Percentiles rank a stretch among this genome's conserved stretches.
Conservation (phyloP, 108 stramenopile species). For the Skeletonema potamos region DNA sequence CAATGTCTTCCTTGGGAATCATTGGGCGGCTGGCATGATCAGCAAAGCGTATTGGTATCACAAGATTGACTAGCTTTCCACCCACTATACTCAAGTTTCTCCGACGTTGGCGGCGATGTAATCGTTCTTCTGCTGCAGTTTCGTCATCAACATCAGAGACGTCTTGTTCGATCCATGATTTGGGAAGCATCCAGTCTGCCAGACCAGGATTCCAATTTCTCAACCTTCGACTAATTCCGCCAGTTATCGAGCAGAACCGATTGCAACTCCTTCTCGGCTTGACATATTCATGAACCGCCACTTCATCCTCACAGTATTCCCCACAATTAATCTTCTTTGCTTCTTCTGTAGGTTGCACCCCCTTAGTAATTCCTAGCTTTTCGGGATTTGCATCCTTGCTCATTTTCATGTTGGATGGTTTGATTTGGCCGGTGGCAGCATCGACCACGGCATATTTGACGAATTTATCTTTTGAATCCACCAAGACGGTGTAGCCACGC, state of each 20-base stretch:
- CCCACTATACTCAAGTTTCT: not conserved
- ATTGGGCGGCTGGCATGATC: conserved; percentile 8
- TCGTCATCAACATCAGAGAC: not conserved
- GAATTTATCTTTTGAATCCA: conserved; percentile 13
- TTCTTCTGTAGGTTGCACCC: conserved; percentile 1
- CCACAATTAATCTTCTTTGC: conserved; percentile 3
- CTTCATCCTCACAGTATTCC: conserved; percentile 4
- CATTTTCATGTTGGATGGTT: conserved; percentile 13
- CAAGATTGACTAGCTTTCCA: conserved; percentile 7
- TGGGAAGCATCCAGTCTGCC: not conserved
- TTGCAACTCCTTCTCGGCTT: not conserved
- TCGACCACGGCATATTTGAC: conserved; percentile 15
- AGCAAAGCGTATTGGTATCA: conserved; percentile 21
- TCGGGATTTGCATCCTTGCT: not conserved
- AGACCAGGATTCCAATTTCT: not conserved
- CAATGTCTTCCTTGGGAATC: not conserved
- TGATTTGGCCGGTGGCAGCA: conserved; percentile 1
- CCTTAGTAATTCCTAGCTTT: not conserved
- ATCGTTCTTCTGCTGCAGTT: too few relatives aligned
- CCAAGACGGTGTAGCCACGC: conserved; percentile 10
- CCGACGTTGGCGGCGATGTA: not conserved
- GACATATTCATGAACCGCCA: not conserved
- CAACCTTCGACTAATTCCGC: not conserved
- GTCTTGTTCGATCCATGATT: not conserved
- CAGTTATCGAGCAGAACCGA: not conserved